Conservation (phyloP, 2,329 filamentous ascomycete species). For the Xylariaceae sp. region DNA sequence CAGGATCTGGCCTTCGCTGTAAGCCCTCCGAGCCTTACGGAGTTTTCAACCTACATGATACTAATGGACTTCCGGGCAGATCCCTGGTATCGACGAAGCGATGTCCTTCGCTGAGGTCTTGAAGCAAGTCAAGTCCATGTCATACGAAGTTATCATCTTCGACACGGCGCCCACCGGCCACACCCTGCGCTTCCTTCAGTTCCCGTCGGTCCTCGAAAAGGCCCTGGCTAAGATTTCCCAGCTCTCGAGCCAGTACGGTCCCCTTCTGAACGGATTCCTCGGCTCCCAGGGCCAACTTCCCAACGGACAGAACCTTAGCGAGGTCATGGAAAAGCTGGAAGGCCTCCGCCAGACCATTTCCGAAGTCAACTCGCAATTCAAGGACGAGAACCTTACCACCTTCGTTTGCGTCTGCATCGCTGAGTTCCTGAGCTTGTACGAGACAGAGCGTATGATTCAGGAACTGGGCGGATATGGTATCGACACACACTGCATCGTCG, state of each 20-base stretch:
- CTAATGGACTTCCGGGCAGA: conserved; percentile 47
- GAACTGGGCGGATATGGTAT: conserved; percentile 90
- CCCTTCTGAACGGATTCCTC: conserved; percentile 89
- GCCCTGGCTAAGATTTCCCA: conserved; percentile 95
- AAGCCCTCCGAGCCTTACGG: conserved; percentile 31
- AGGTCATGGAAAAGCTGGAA: conserved; percentile 93
- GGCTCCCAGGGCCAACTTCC: conserved; percentile 70
- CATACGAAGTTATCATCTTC: conserved; percentile 98
- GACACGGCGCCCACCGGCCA: conserved; percentile 97
- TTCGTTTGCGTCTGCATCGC: conserved; percentile 99
- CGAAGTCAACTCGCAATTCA: conserved; percentile 97
- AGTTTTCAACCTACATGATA: background rate
- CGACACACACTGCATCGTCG: conserved; percentile 94
- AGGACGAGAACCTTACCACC: conserved; percentile 89
- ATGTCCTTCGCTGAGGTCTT: conserved; percentile 99
- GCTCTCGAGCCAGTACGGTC: conserved; percentile 88
- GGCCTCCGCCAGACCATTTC: conserved; percentile 84
- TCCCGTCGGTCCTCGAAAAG: conserved; percentile 96
- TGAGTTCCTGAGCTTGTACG: conserved; percentile 93
- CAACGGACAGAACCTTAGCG: conserved; percentile 86
- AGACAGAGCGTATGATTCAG: conserved; percentile 99
- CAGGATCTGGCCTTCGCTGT: conserved; percentile 96
- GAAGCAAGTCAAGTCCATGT: conserved; percentile 98
- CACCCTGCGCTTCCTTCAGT: conserved; percentile 96
- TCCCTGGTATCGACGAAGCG: conserved; percentile 96